Base-by-base conservation (phyloP, 805 yeast species). In the Debaryomyces prosopidis region DNA sequence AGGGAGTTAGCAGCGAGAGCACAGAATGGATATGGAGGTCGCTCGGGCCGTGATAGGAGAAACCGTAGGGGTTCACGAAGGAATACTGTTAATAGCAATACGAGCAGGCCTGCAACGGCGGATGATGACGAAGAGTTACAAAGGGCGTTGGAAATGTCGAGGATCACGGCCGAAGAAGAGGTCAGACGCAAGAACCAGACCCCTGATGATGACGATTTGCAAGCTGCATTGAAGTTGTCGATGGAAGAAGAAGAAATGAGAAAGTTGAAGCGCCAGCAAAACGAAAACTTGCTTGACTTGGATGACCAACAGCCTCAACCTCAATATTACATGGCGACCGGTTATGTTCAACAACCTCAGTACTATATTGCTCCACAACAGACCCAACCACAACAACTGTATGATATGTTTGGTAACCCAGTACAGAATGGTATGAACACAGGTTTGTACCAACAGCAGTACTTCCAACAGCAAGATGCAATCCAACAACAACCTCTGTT, bases 111-210 rank as follows among this genome's bases (percentile, higher is more conserved):
- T 20, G 44, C 45, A 35, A 50, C 50, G 31, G 70, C 63, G 35
- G 82, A 79, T 17, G 76, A 79, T 48, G 96, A 89, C 56, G 85
- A 81, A 15, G 97, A 89, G 43, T 69, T 92, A 53, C 84, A 82
- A 63, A 76, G 76, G 39, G 97, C 96, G 0, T 69, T 92, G 43
- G 96, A 87, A 54, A 85, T 85, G 58, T 85, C 95, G 42, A 79
- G 81, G 58, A 63, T 75, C 55, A 88, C 96, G 1, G 97, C 96
- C 1, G 90, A 86, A 52, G 91, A 87, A 50, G 97, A 90, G 53
- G 87, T 82, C 50, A 75, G 73, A 43, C 74, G 84, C 50, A 73
- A 83, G 54, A 62, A 63, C 39, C 68, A 62, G 27, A 49, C 51
- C 15, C 77, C 71, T 36, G 77, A 73, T 33, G 87, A 82, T 51